Base-by-base conservation (phyloP, 352 stramenopile genomes). In the Elongisporangium anandrum region DNA sequence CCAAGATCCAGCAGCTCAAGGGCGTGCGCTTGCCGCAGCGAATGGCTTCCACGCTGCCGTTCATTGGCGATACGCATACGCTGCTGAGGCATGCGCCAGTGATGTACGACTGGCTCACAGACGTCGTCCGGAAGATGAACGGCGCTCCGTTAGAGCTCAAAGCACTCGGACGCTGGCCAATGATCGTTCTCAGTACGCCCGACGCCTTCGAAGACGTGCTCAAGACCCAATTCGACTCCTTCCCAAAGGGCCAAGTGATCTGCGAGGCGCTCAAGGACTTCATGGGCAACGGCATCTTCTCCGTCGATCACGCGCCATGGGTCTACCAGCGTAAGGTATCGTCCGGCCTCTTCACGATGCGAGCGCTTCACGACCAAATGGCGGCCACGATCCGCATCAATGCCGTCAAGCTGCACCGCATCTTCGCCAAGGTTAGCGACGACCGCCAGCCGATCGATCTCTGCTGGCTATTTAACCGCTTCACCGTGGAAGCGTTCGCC, bases 201-300 rank as follows among this genome's bases (percentile, higher is more conserved):
- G 72, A 87, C 57, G 60, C 76, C 58, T 81, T 80, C 48, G 77
- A 87, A 29, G 70, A 85, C 51, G 68, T 87, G 10, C 54, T 81
- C 38, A 83, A 76, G 66, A 83, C 70, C 45, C 77, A 87, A 53
- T 84, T 83, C 38, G 64, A 79, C 1, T 54, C 64, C 50, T 87
- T 87, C 49, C 68, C 59, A 55, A 87, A 87, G 57, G 77, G 77
- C 1, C 52, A 66, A 3, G 67, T 73, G n/a, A 60, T 77, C 52
- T 66, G 61, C 53, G 64, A 83, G 24, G 64, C 74, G 49, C 64
- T 83, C 19, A 58, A 68, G 10, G 76, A 86, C 61, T 38, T 86
- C 7, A 69, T 81, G 60, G 76, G 76, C 6, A 54, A 79, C n/a
- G 77, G 65, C 34, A 66, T 86, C 24, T 55, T 81, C 17, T 70